Base-by-base conservation (phyloP, 2,329 filamentous ascomycete genomes). In the Paraphaeosphaeria sporulosa region DNA sequence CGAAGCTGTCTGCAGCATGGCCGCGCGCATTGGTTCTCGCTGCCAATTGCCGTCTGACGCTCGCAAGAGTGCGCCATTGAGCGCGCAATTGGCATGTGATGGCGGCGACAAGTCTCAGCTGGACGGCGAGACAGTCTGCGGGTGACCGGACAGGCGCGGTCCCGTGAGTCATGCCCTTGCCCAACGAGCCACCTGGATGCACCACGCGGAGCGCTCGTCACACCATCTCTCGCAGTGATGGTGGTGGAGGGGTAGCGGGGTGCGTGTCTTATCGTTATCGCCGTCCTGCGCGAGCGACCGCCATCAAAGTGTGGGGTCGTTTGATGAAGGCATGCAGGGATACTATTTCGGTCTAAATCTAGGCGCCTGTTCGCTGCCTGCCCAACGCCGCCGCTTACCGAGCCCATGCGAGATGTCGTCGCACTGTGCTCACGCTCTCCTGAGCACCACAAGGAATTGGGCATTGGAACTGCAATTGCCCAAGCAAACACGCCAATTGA, bases 221-320 rank as follows among this genome's bases (percentile, higher is more conserved):
- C 42, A 55, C 52, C 52, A 34, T 55, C 52, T 55, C 42, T 9
- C 25, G 50, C 38, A 25, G 49, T 43, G 34, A 21, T 55, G 42
- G 25, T 54, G 38, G 40, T 44, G 52, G 52, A 55, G 52, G 52
- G 52, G 52, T 30, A 47, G 52, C 52, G 40, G 52, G 52, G 52
- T 40, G 21, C 25, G 27, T 46, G 40, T 55, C 52, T 55, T 54
- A 54, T 54, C 52, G 52, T 55, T 55, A 55, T 55, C 52, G 51
- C 47, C 55, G 50, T 52, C 51, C 53, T 64, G 50, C 59, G 34
- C 48, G 30, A 55, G 38, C 56, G 50, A 44, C 46, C 56, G 49
- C 59, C 54, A 47, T 40, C 55, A 49, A 44, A 47, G 52, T 55
- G 52, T 55, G 52, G 52, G 52, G 52, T 55, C 42, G 30, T 15